Percentiles rank a stretch among this genome's conserved stretches.
Conservation (phyloP, 164 flowering plant genomes). For the Vitis rotundifolia region DNA sequence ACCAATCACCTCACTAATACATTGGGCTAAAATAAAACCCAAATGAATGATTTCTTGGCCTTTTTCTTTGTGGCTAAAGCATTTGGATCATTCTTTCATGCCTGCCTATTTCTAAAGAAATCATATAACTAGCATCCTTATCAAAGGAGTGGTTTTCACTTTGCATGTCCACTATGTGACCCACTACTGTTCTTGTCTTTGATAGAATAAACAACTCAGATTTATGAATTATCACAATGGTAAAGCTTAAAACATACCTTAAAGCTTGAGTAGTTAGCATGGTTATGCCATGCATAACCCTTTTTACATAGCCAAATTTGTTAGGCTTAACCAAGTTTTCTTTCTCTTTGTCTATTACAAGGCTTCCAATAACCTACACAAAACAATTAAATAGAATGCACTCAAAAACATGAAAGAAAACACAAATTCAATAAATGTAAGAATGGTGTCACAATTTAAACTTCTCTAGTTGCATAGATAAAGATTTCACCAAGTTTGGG, state of each 20-base stretch:
- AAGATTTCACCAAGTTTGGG: conserved; percentile 66
- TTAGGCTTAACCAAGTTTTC: conserved; percentile 96
- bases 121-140: neutral
- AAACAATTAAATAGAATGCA: conserved; percentile 3
- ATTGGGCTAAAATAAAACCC: neutral
- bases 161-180: conserved; percentile 3
- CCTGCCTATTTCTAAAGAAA: neutral
- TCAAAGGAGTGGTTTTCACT: neutral
- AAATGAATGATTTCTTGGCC: neutral
- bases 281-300: conserved; percentile 94
- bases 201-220: neutral
- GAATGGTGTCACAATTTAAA: neutral
- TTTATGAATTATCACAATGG: neutral
- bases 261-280: conserved; percentile 87
- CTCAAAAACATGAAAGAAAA: neutral
- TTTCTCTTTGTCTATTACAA: conserved; percentile 88
- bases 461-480: conserved; percentile 19
- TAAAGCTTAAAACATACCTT: conserved; percentile 46
- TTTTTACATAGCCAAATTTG: conserved; percentile 93
- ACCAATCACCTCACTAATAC: neutral
- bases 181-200: neutral
- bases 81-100: neutral
- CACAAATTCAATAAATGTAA: neutral
- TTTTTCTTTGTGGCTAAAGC: no score
- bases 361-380: conserved; percentile 89